A percentile compares a stretch with the other conserved stretches of the same genome.
Evolutionary conservation across 805 yeast genomes (phyloP).

Genomic region (Kluyveromyces starmeri): DNA sequence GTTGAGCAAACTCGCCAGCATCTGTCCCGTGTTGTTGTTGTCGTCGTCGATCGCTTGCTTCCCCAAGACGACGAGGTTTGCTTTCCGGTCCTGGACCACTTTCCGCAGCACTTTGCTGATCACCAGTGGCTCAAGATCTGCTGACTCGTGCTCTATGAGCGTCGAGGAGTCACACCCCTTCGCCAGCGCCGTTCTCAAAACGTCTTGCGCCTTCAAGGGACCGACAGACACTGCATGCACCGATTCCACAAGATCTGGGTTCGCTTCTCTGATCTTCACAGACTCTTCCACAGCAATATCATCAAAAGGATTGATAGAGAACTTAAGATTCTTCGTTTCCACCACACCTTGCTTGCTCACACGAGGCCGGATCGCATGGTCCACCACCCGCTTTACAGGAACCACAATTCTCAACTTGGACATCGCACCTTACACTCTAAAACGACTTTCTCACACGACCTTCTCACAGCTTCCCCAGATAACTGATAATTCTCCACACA

Average conservation of each 20-base stretch:
- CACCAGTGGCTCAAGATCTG: constrained; percentile 73
- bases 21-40: constrained; percentile 90
- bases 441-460: too few relatives aligned
- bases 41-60: constrained; percentile 97
- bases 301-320: constrained; percentile 92
- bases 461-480: too few relatives aligned
- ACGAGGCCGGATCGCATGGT: constrained; percentile 87
- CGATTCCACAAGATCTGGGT: constrained; percentile 58
- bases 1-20: constrained; percentile 83
- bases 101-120: constrained; percentile 80
- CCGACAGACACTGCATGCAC: constrained; percentile 93
- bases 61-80: constrained; percentile 82
- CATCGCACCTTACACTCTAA: constrained; percentile 3
- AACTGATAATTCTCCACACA: too few relatives aligned
- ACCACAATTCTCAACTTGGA: constrained; percentile 50
- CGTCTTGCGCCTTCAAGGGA: constrained; percentile 76
- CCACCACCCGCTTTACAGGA: constrained; percentile 92
- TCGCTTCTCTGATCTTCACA: constrained; percentile 55
- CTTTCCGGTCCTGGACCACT: constrained; percentile 57
- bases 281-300: constrained; percentile 98
- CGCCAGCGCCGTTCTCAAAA: constrained; percentile 82
- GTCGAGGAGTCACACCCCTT: constrained; percentile 90
- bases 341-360: constrained; percentile 76
- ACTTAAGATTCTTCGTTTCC: constrained; percentile 84
- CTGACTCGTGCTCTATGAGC: constrained; percentile 66